Base-by-base conservation (phyloP, 176 grass and related monocot species). In the Musa schizocarpa region DNA sequence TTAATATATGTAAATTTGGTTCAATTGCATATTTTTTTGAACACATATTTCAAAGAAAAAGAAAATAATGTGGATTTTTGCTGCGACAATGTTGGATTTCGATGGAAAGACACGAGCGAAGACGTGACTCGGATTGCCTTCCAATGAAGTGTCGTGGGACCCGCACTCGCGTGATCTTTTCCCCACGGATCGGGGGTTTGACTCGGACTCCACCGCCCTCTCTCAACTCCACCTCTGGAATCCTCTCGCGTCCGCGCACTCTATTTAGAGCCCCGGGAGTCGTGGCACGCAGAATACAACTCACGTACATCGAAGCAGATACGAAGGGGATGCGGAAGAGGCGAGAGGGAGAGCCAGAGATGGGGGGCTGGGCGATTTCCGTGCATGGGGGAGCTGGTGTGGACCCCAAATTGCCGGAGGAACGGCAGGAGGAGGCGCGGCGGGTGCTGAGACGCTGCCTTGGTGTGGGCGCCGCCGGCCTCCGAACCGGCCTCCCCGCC, bases 301-400 rank as follows among this genome's bases (percentile, higher is more conserved):
- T 43, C 34, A 43, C 34, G 34, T 43, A 43, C 34, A 6, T 43
- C 4, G 34, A 6, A 43, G 4, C 34, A 43, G 34, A 43, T 43
- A 5, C 34, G 34, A 43, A 43, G 34, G 6, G 34, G 34, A 0
- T 0, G 34, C 6, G 0, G 34, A 43, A 43, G 34, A 5, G 4
- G 34, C 34, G 34, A 43, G 34, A 0, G 0, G 34, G 34, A 43
- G 27, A 52, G 20, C 48, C 16, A 48, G 20, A 19, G 13, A 93
- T 93, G 90, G 95, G 68, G 1, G 75, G 83, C n/a, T 99, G 95
- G 90, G 95, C 90, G 14, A 99, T 99, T 68, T 86, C 90, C 0
- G 85, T 99, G 78, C 95, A 99, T 69, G 90, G 95, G 14, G 95
- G 95, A 19, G 95, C 95, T 0, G 95, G 95, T 24, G 86, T 99